A percentile compares a stretch with the other conserved stretches of the same genome.
These are phyloP conservation scores for Camellia oleifera DNA, from an alignment of 179 eudicot genomes.

Conservation along the genomic window DNA sequence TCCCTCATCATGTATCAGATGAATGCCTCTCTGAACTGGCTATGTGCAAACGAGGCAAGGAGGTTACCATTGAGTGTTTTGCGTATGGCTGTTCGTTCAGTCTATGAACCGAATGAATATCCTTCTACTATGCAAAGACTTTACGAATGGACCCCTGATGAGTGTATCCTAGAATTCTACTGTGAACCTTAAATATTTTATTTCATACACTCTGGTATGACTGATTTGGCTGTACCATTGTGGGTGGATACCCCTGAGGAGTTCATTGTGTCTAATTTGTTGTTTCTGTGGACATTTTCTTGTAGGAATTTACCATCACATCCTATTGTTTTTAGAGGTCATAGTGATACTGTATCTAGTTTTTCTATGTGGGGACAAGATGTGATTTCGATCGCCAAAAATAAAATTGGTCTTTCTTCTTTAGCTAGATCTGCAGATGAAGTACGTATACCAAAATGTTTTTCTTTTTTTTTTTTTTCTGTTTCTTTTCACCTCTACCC, in stretches of 20 bases:
- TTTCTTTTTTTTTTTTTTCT: neutral
- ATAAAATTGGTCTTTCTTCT: conserved; percentile 88
- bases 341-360: conserved; percentile 72
- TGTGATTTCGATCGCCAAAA: conserved; percentile 80
- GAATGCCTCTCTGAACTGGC: conserved; percentile 98
- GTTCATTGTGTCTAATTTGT: conserved; percentile 31
- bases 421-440: conserved; percentile 58
- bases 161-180: conserved; percentile 94
- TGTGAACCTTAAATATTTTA: conserved; percentile 71
- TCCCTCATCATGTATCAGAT: conserved; percentile 93
- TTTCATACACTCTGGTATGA: conserved; percentile 83
- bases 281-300: conserved; percentile 8
- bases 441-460: conserved; percentile 34
- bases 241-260: conserved; percentile 83
- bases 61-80: conserved; percentile 86
- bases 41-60: conserved; percentile 98
- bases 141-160: conserved; percentile 98
- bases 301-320: conserved; percentile 67
- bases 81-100: conserved; percentile 88
- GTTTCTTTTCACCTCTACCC: too few species aligned
- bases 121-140: conserved; percentile 93
- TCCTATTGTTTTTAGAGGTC: conserved; percentile 70
- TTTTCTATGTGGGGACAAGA: conserved; percentile 93
- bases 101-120: conserved; percentile 97
- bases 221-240: conserved; percentile 77